Conservation (phyloP, 441 rosid species). For the Mallotus repandus region DNA sequence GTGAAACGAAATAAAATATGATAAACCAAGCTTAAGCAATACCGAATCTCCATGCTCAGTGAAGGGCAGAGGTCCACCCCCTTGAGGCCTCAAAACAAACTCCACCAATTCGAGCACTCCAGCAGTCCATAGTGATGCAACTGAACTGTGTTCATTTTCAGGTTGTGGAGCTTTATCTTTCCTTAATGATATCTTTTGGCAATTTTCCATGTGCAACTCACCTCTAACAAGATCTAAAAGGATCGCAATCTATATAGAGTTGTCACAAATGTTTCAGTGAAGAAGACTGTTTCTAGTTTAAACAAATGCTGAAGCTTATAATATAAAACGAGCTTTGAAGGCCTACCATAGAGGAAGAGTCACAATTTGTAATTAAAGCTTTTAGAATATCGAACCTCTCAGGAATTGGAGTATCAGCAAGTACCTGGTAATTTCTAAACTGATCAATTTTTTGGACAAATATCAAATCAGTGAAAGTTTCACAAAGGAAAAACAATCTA, state of each 20-base stretch:
- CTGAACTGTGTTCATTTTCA: slow-evolving; percentile 28
- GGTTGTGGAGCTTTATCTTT: slow-evolving; percentile 24
- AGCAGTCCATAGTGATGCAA: slow-evolving; percentile 40
- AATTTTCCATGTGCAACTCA: slow-evolving; percentile 43
- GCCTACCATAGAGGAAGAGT: slow-evolving; percentile 84
- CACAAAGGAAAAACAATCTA: not conserved
- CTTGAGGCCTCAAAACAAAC: slow-evolving; percentile 66
- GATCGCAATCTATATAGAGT: slow-evolving; percentile 61
- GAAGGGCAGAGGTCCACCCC: slow-evolving; percentile 80
- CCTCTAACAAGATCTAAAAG: slow-evolving; percentile 74
- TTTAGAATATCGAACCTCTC: slow-evolving; percentile 55
- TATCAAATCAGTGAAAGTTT: not conserved
- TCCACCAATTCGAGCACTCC: slow-evolving; percentile 66
- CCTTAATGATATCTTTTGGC: slow-evolving; percentile 19
- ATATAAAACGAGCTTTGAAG: slow-evolving; percentile 12
- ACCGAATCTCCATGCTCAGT: slow-evolving; percentile 82
- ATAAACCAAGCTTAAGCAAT: slow-evolving; percentile 4
- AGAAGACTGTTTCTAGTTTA: not conserved
- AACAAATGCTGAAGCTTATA: slow-evolving; percentile 12
- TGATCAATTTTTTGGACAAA: not conserved
- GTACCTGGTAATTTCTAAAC: slow-evolving; percentile 44
- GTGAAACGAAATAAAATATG: not conserved
- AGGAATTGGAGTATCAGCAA: slow-evolving; percentile 68
- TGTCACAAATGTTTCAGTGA: slow-evolving; percentile 19
- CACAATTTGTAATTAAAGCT: slow-evolving; percentile 51